phyloP scores from a whole-genome alignment of 768 basidiomycete genomes.

The Xerocomellus dryophilus region DNA sequence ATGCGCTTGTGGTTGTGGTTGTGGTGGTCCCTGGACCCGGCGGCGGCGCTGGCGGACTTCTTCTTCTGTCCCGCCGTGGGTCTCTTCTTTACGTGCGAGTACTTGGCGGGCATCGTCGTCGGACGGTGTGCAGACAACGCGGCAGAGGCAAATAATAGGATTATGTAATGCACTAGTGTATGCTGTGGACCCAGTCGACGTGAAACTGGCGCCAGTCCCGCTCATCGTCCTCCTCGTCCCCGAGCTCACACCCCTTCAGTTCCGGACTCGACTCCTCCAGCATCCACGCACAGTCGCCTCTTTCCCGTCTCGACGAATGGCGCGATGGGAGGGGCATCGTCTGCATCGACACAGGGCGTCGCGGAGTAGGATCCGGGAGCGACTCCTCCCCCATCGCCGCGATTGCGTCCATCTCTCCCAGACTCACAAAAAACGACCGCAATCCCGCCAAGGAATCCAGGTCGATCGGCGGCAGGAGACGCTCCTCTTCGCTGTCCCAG shows the following conservation, averaged over 20 bases:
- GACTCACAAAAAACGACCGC: constrained; percentile 44
- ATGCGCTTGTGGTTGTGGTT: constrained; percentile 35
- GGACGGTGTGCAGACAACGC: constrained; percentile 18
- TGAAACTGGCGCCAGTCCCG: constrained; percentile 57
- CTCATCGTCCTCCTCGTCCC: constrained; percentile 27
- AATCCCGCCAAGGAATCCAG: constrained; percentile 43
- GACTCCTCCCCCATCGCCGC: constrained; percentile 39
- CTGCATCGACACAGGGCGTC: constrained; percentile 33
- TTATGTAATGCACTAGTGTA: constrained; percentile 22
- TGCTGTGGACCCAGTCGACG: constrained; percentile 36
- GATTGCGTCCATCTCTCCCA: constrained; percentile 29
- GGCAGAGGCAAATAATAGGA: background rate
- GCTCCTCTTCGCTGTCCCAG: constrained; percentile 6
- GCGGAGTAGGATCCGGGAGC: constrained; percentile 20
- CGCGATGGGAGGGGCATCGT: constrained; percentile 33
- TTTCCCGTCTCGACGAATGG: constrained; percentile 33
- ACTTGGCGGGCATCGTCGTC: constrained; percentile 60
- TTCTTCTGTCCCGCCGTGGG: constrained; percentile 47
- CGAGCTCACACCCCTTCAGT: constrained; percentile 24
- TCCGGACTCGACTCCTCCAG: constrained; percentile 38
- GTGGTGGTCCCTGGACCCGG: constrained; percentile 14
- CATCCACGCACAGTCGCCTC: constrained; percentile 38
- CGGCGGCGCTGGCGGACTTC: constrained; percentile 33
- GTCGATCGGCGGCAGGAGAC: constrained; percentile 2
- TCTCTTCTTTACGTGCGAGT: constrained; percentile 72